phyloP scores from a whole-genome alignment of 768 basidiomycete genomes.

The Jaapia argillacea region DNA sequence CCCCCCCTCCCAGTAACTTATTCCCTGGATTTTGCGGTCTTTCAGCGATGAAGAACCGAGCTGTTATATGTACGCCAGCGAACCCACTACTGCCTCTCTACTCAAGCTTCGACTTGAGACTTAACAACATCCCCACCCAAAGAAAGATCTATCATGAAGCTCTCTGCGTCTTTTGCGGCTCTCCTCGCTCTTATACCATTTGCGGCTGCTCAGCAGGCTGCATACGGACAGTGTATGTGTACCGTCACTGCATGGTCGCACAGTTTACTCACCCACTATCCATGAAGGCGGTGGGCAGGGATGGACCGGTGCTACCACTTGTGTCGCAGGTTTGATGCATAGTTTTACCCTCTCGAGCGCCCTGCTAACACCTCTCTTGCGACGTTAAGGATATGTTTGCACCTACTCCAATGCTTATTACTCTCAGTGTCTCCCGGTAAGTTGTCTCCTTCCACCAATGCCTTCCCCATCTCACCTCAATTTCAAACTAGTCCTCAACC shows the following conservation, averaged over 20 bases:
- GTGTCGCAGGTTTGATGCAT: conserved; percentile 23
- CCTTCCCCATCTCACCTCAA: background rate
- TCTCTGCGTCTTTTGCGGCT: conserved; percentile 14
- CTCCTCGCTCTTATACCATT: conserved; percentile 18
- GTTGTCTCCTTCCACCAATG: background rate
- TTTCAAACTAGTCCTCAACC: background rate
- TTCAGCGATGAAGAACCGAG: no score
- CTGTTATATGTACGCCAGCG: no score
- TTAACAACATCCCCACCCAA: no score
- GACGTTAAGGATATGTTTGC: conserved; percentile 22
- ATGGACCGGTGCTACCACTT: conserved; percentile 25
- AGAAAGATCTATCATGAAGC: no score
- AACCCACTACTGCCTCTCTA: no score
- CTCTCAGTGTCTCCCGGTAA: conserved; percentile 31
- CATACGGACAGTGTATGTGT: conserved; percentile 19
- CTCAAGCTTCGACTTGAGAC: no score
- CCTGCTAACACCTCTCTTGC: no score
- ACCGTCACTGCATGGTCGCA: background rate
- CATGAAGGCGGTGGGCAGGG: conserved; percentile 24
- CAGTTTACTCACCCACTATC: background rate
- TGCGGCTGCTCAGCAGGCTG: conserved; percentile 14
- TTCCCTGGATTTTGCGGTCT: no score
- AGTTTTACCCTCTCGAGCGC: background rate
- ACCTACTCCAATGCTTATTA: conserved; percentile 29
- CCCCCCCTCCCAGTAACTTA: no score